A percentile compares a stretch with the other conserved stretches of the same genome.
These are phyloP conservation scores for Rhizopus microsporus DNA, from an alignment of 371 early-diverging fungal genomes.

Conservation along the genomic window DNA sequence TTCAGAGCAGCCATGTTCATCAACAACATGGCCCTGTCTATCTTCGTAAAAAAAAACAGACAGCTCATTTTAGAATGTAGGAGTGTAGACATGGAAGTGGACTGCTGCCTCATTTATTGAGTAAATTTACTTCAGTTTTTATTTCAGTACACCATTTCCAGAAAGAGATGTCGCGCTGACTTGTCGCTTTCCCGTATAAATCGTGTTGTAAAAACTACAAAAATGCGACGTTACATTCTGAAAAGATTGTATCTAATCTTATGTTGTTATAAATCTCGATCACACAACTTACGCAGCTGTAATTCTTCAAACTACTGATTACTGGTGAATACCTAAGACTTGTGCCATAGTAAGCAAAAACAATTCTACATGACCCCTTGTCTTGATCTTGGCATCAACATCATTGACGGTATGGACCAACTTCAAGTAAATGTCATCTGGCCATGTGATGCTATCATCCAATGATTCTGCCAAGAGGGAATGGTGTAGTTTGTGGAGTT, in stretches of 20 bases:
- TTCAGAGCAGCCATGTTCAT: too few relatives aligned
- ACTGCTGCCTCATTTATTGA: too few relatives aligned
- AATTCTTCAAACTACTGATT: constrained; percentile 10
- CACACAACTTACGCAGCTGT: constrained; percentile 14
- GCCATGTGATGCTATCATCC: constrained; percentile 8
- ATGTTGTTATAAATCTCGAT: constrained; percentile 11
- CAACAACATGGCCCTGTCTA: too few relatives aligned
- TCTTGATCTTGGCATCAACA: constrained; percentile 10
- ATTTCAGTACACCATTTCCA: too few relatives aligned
- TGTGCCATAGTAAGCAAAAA: constrained; percentile 9
- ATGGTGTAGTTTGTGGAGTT: constrained; percentile 9
- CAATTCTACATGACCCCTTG: constrained; percentile 11
- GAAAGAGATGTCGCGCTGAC: too few relatives aligned
- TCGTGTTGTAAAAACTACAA: too few relatives aligned
- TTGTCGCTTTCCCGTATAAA: too few relatives aligned
- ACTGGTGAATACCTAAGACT: constrained; percentile 7
- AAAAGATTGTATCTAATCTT: constrained; percentile 10
- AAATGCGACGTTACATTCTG: too few relatives aligned
- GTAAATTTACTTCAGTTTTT: too few relatives aligned
- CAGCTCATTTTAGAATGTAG: too few relatives aligned
- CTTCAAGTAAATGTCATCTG: constrained; percentile 12
- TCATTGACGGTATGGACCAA: constrained; percentile 11
- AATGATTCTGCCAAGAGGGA: constrained; percentile 12
- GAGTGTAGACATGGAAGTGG: too few relatives aligned
- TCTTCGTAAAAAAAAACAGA: too few relatives aligned